These are phyloP conservation scores for Isatis tinctoria DNA, from an alignment of 345 rosid genomes.

Conservation along the genomic window DNA sequence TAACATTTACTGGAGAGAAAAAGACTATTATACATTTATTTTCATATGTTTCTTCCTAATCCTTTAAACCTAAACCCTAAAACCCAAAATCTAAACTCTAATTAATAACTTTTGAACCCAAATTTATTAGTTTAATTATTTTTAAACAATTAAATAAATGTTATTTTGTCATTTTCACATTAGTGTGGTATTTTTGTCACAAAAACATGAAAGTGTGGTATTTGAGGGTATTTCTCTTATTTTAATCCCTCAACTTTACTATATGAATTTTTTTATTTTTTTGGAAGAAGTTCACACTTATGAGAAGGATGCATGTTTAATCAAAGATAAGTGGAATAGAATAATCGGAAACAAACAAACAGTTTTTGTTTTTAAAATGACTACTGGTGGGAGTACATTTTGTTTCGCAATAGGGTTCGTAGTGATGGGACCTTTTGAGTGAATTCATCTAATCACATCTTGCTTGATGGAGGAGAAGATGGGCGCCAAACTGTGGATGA, in stretches of 20 bases:
- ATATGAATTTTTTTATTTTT: not conserved
- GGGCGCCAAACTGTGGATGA: conserved; percentile 44
- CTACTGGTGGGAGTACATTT: not conserved
- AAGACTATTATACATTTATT: too few species aligned
- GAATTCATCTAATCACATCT: not conserved
- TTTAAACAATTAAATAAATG: too few species aligned
- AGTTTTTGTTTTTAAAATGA: not conserved
- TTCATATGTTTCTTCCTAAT: too few species aligned
- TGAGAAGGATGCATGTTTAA: not conserved
- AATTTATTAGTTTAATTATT: too few species aligned
- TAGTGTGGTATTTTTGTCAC: too few species aligned
- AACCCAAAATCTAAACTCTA: too few species aligned
- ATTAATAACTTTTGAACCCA: too few species aligned
- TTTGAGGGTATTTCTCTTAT: too few species aligned
- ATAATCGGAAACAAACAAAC: not conserved
- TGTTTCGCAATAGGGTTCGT: not conserved
- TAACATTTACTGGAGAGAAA: too few species aligned
- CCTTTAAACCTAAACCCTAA: too few species aligned
- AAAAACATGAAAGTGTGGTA: too few species aligned
- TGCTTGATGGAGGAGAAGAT: conserved; percentile 3
- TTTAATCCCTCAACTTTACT: not conserved
- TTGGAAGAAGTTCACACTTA: not conserved
- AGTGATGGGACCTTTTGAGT: not conserved
- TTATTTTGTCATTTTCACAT: too few species aligned
- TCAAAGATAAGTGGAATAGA: not conserved